Evolutionary conservation across 345 rosid genomes (phyloP).

Genomic region (Syzygium aqueum): DNA sequence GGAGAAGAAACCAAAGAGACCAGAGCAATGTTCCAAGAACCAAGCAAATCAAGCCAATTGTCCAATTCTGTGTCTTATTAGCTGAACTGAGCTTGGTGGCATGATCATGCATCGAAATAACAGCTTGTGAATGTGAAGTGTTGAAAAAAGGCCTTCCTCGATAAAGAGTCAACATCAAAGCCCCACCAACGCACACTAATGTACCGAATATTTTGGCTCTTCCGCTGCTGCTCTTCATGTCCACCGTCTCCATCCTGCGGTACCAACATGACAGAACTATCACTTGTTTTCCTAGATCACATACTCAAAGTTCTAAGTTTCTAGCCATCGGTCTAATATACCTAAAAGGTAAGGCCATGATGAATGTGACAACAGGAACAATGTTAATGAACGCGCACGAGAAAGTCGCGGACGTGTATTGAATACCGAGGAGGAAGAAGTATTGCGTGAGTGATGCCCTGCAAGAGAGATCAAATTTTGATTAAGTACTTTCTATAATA

Average conservation of each 20-base stretch:
- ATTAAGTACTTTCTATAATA: neutral
- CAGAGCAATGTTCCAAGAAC: constrained; percentile 33
- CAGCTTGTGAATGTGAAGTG: neutral
- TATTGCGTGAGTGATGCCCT: constrained; percentile 67
- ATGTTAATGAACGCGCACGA: constrained; percentile 49
- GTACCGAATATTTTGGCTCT: constrained; percentile 49
- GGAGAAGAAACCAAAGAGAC: constrained; percentile 53
- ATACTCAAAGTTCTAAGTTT: neutral
- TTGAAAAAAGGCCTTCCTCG: constrained; percentile 33
- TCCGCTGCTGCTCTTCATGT: constrained; percentile 33
- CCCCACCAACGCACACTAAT: constrained; percentile 46
- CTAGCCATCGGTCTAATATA: constrained; percentile 3
- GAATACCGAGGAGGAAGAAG: constrained; percentile 57
- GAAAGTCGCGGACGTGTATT: constrained; percentile 64
- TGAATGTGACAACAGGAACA: constrained; percentile 57
- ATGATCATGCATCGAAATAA: neutral
- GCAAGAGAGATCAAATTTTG: neutral
- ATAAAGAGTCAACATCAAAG: constrained; percentile 40
- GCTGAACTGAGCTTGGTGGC: constrained; percentile 2
- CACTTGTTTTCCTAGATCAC: neutral
- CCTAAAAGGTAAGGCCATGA: constrained; percentile 57
- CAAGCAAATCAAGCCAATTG: constrained; percentile 36
- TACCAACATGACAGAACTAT: neutral
- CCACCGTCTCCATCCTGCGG: constrained; percentile 39
- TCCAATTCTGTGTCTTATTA: constrained; percentile 26